Base-by-base conservation (phyloP, 2,329 filamentous ascomycete genomes). In the Verticillium zaregamsianum region DNA sequence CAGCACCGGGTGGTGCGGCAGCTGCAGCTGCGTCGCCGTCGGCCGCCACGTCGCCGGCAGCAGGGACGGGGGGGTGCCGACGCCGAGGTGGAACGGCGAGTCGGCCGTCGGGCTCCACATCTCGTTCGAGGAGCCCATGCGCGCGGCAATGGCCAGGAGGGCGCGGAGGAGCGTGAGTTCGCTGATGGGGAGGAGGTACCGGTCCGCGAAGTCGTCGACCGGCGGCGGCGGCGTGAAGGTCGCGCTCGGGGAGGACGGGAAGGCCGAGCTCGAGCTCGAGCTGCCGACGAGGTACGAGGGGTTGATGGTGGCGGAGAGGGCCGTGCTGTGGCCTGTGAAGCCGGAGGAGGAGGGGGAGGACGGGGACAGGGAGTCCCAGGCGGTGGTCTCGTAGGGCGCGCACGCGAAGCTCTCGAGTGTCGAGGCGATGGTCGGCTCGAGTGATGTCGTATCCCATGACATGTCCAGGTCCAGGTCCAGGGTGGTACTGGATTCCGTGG, bases 1-100 rank as follows among this genome's bases (percentile, higher is more conserved):
- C 12, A 87, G 69, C 14, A 86, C 62, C 1, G 85, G 84, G 65
- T 87, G 85, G 64, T 87, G 85, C 1, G 82, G 80, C 15, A 84
- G 72, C 2, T 75, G 65, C 9, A 77, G 67, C 67, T 87, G 85
- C 0, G 78, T 74, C 11, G 72, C 60, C 0, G 82, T 86, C 14
- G 85, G 85, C 35, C 75, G 79, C 73, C 83, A 81, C 40, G 80
- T 76, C 15, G 61, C 55, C 2, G 81, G 82, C 8, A 86, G 71
- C 56, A 77, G 72, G 14, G 74, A 66, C 9, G 71, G 49, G 67
- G 75, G 64, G 55, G 71, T 71, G 25, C 66, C 69, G 15, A 59
- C 62, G 58, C 71, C 69, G 25, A 66, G 62, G 68, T 72, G 67
- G 70, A 86, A 85, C 3, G 80, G 80, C 1, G 82, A 84, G 31